A percentile compares a stretch with the other conserved stretches of the same genome.
Conservation (phyloP, 768 basidiomycete genomes). For the Dendrothele bispora region DNA sequence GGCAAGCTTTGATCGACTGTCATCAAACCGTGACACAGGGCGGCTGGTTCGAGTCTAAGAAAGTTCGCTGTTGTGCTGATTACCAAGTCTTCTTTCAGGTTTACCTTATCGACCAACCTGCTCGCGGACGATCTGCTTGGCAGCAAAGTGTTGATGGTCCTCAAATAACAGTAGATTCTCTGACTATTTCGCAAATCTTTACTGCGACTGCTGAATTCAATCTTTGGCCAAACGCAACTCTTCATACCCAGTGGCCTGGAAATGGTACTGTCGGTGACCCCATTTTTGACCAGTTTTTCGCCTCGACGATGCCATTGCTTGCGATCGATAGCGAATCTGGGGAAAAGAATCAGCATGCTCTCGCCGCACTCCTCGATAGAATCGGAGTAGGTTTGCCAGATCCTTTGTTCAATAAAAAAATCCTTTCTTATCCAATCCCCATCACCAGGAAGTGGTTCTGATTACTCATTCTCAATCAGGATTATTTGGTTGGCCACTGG, state of each 20-base stretch:
- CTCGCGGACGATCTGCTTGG: constrained; percentile 46
- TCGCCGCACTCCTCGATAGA: constrained; percentile 40
- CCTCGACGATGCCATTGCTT: constrained; percentile 41
- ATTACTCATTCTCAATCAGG: constrained; percentile 54
- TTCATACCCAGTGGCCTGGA: constrained; percentile 56
- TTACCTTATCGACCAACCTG: constrained; percentile 46
- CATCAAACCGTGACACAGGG: too few relatives aligned
- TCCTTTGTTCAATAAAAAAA: background rate
- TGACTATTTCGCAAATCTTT: constrained; percentile 38
- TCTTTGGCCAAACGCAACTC: constrained; percentile 45
- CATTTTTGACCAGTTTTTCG: constrained; percentile 44
- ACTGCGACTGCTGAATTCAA: constrained; percentile 39
- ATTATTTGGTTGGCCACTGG: constrained; percentile 48
- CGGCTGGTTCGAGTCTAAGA: too few relatives aligned
- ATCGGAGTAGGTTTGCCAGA: constrained; percentile 41
- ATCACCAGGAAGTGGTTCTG: constrained; percentile 40
- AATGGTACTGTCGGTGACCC: constrained; percentile 46
- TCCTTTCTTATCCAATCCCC: background rate
- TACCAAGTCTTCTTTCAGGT: constrained; percentile 17
- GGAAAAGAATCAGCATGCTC: constrained; percentile 40
- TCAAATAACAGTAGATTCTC: constrained; percentile 27
- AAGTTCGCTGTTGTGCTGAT: too few relatives aligned
- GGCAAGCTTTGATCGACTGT: too few relatives aligned
- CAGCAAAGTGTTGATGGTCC: constrained; percentile 38
- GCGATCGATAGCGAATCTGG: constrained; percentile 33